Percentiles rank a stretch among this genome's conserved stretches.
Evolutionary conservation across 176 grass and related monocot genomes (phyloP).

Genomic region (Neostapfia colusana): DNA sequence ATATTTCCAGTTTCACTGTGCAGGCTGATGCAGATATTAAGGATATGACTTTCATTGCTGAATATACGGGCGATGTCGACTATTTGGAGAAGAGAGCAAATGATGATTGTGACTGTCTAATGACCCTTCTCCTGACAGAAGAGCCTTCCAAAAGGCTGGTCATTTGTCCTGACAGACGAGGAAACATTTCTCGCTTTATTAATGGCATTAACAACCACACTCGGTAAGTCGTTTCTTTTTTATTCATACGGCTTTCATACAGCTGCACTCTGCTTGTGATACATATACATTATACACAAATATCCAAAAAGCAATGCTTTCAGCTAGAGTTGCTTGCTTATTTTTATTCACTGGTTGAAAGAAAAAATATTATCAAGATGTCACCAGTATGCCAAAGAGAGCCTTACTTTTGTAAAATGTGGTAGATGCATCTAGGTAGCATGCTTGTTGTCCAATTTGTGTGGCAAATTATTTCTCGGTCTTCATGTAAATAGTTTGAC

Average conservation of each 20-base stretch:
- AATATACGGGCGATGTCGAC: conserved; percentile 89
- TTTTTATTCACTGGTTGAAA: background rate
- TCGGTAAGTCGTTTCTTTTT: conserved; percentile 49
- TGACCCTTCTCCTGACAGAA: conserved; percentile 69
- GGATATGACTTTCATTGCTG: conserved; percentile 76
- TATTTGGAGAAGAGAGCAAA: conserved; percentile 63
- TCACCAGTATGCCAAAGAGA: background rate
- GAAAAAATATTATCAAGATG: background rate
- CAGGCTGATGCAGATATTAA: conserved; percentile 82
- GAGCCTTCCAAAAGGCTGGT: conserved; percentile 65
- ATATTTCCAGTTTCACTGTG: conserved; percentile 75
- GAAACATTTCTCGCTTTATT: conserved; percentile 81
- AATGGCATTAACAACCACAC: conserved; percentile 92
- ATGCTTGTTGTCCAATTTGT: background rate
- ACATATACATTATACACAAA: background rate
- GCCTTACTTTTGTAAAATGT: background rate
- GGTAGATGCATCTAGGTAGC: conserved; percentile 9
- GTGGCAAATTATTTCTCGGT: background rate
- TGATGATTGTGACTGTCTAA: conserved; percentile 83
- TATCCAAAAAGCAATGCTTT: background rate
- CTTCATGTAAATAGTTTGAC: background rate
- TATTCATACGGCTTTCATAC: background rate
- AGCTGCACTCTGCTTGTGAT: background rate
- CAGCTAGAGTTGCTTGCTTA: background rate
- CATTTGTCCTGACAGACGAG: conserved; percentile 78